Percentiles rank a stretch among this genome's conserved stretches.
Conservation (phyloP, 2,329 filamentous ascomycete species). For the Apiospora aurea region DNA sequence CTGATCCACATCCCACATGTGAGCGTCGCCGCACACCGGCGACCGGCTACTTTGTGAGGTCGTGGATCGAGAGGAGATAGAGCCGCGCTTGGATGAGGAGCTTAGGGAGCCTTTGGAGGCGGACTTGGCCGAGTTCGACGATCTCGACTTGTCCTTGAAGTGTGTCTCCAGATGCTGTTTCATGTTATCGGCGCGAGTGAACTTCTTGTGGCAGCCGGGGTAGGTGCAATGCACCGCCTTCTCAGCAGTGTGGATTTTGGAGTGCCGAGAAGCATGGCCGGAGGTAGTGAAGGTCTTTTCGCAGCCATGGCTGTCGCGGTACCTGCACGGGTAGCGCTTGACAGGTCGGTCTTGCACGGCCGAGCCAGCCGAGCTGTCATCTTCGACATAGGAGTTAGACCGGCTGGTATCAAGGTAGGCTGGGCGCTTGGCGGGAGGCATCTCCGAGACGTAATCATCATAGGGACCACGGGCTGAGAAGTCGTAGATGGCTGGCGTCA, state of each 20-base stretch:
- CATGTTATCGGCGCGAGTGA: conserved; percentile 86
- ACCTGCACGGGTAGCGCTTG: conserved; percentile 79
- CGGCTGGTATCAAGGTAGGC: conserved; percentile 52
- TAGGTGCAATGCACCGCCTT: conserved; percentile 76
- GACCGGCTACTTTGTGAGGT: conserved; percentile 40
- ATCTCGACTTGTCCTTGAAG: conserved; percentile 66
- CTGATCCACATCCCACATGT: conserved; percentile 52
- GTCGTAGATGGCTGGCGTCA: conserved; percentile 60
- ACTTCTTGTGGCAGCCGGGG: conserved; percentile 77
- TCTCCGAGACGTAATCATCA: conserved; percentile 44
- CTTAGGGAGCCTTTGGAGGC: conserved; percentile 38
- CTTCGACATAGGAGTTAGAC: conserved; percentile 58
- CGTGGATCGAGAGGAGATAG: conserved; percentile 43
- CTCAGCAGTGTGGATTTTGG: conserved; percentile 83
- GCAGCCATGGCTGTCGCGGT: conserved; percentile 74
- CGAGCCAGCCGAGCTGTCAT: conserved; percentile 51
- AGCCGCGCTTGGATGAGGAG: conserved; percentile 41
- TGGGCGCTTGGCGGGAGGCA: conserved; percentile 48
- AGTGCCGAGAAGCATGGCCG: conserved; percentile 83
- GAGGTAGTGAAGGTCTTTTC: conserved; percentile 85
- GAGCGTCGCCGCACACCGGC: conserved; percentile 39
- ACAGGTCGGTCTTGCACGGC: conserved; percentile 53
- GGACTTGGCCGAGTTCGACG: conserved; percentile 45
- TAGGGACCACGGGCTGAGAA: conserved; percentile 47
- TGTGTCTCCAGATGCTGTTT: conserved; percentile 84